Base-by-base conservation (phyloP, 2,329 filamentous ascomycete species). In the Leptographium flavum region DNA sequence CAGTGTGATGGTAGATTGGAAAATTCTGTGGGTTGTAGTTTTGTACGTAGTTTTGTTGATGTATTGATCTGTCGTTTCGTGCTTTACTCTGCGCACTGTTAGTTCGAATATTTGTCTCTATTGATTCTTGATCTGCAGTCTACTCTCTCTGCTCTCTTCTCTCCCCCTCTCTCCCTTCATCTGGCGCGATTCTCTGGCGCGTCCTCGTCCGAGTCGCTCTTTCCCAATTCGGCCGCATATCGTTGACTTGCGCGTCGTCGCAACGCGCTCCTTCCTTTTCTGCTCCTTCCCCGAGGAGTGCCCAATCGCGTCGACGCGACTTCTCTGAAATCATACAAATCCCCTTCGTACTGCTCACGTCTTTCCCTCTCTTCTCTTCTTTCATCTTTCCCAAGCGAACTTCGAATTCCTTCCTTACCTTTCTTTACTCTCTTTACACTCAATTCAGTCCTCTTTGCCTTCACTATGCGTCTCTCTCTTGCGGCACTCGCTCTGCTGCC, bases 1-100 rank as follows among this genome's bases (percentile, higher is more conserved):
- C 50, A 2, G 49, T 55, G 8, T 53, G 39, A 33, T 17, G 21
- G 5, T 11, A 10, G 7, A 5, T 19, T 13, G 14, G 4, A 3
- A 6, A 15, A 17, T 40, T 39, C 2, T 13, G 31, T 30, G 8
- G 15, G 10, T 13, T 17, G 2, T 23, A 22, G 4, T 23, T 37
- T 35, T 8, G 17, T 14, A 7, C 32, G 9, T 6, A 17, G n/a
- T 9, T 15, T 35, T n/a, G 3, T 8, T 8, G 27, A 35, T 17
- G 17, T n/a, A n/a, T n/a, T n/a, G n/a, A n/a, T n/a, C n/a, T n/a
- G n/a, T n/a, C n/a, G n/a, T n/a, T n/a, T n/a, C n/a, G n/a, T n/a
- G n/a, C n/a, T n/a, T n/a, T n/a, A n/a, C n/a, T n/a, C n/a, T n/a
- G n/a, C n/a, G n/a, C n/a, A n/a, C n/a, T n/a, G n/a, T n/a, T n/a